Percentiles rank a stretch among this genome's conserved stretches.
Conservation (phyloP, 1,139 yeast species). For the Yamadazyma taylorii region DNA sequence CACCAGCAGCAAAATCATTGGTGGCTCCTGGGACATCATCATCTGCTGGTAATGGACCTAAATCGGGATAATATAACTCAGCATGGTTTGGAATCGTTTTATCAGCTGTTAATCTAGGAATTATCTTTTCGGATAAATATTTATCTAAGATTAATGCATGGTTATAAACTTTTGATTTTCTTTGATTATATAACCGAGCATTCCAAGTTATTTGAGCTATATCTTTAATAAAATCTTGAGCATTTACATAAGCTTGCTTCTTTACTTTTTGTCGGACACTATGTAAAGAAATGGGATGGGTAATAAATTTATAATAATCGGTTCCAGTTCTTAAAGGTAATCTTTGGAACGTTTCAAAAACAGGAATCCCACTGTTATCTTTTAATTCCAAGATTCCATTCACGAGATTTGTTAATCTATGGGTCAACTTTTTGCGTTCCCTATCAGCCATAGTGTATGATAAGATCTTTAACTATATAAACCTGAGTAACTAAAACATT, state of each 20-base stretch:
- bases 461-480: background rate
- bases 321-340: slow-evolving; percentile 54
- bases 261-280: slow-evolving; percentile 45
- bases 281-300: slow-evolving; percentile 45
- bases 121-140: slow-evolving; percentile 51
- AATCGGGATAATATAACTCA: slow-evolving; percentile 59
- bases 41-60: slow-evolving; percentile 73
- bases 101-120: slow-evolving; percentile 54
- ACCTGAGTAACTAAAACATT: background rate
- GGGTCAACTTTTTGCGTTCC: slow-evolving; percentile 42
- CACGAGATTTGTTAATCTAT: slow-evolving; percentile 37
- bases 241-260: slow-evolving; percentile 46
- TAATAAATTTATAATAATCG: slow-evolving; percentile 46
- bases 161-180: slow-evolving; percentile 62
- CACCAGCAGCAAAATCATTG: slow-evolving; percentile 8
- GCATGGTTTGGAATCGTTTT: slow-evolving; percentile 40
- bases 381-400: slow-evolving; percentile 45
- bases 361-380: slow-evolving; percentile 42
- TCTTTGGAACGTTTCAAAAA: slow-evolving; percentile 51
- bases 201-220: slow-evolving; percentile 86
- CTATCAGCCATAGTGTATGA: slow-evolving; percentile 21
- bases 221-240: slow-evolving; percentile 73
- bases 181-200: slow-evolving; percentile 79
- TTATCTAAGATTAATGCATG: slow-evolving; percentile 73
- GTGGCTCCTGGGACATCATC: slow-evolving; percentile 23